Evolutionary conservation across 1,139 yeast species (phyloP), one percentile per base, ranked within the genome.

Genomic region (Saccharomyces uvarum): DNA sequence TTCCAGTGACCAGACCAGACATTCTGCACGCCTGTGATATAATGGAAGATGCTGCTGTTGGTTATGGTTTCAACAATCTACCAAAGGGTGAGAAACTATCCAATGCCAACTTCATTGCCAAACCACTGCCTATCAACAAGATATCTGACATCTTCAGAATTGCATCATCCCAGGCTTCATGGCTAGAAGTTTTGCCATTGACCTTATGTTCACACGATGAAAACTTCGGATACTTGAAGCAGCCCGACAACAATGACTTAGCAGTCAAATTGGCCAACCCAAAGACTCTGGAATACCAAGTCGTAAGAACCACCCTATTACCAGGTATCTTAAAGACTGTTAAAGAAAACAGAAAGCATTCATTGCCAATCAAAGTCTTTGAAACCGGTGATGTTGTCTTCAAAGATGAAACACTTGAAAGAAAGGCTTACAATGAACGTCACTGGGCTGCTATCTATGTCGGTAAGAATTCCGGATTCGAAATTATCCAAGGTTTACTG

Each of bases 11-110:
- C 49, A 85, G 99, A 76, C 84, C 98, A 8, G 99, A 95, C 73
- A 82, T 95, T 59, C 80, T 95, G 67, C 99, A 95, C 73, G 96
- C 90, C 72, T 93, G 99, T 78, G 99, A 95, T 73, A 86, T 95
- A 63, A 88, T 95, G 96, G 99, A 95, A 74, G 99, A 95, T 72
- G 97, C 91, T 50, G 99, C 97, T 53, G 86, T 95, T 69, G 96
- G 90, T 38, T 95, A 90, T 70, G 99, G 99, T 57, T 95, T 86
- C 78, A 88, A 91, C 74, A 89, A 88, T 71, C 79, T 95, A 68
- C 79, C 79, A 59, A 88, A 85, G 73, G 84, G 96, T 54, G 86
- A 86, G 70, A 95, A 96, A 57, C 77, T 83, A 62, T 79, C 91
- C 56, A 86, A 88, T 49, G 83, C 91, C 52, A 82, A 90, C 56